Evolutionary conservation across 1,284 basidiomycete species (phyloP).

Genomic region (Athelia psychrophila): DNA sequence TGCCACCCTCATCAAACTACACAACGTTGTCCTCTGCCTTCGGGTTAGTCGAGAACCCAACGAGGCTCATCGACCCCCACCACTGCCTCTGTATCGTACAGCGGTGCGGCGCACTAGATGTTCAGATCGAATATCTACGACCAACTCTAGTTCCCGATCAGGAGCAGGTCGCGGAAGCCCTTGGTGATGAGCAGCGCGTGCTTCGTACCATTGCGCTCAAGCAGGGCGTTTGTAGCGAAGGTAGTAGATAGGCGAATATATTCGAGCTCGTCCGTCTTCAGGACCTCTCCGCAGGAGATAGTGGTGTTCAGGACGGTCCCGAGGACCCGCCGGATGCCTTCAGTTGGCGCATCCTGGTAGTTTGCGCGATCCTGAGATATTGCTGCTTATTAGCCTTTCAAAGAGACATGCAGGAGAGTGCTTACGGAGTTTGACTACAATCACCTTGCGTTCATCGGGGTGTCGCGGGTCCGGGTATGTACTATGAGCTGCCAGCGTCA

Average conservation of each 20-base stretch:
- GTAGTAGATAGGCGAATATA: slow-evolving; percentile 94
- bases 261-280: slow-evolving; percentile 86
- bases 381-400: slow-evolving; percentile 23
- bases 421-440: slow-evolving; percentile 81
- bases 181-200: slow-evolving; percentile 92
- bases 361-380: slow-evolving; percentile 86
- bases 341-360: slow-evolving; percentile 92
- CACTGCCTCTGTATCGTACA: slow-evolving; percentile 67
- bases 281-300: slow-evolving; percentile 63
- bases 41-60: slow-evolving; percentile 92
- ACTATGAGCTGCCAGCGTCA: too few species aligned
- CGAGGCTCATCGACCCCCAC: slow-evolving; percentile 91
- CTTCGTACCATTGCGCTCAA: slow-evolving; percentile 91
- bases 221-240: slow-evolving; percentile 93
- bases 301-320: slow-evolving; percentile 70
- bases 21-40: slow-evolving; percentile 72
- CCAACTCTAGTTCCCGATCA: slow-evolving; percentile 92
- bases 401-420: slow-evolving; percentile 8
- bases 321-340: slow-evolving; percentile 88
- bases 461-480: slow-evolving; percentile 73
- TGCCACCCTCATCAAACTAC: slow-evolving; percentile 70
- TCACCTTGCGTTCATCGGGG: slow-evolving; percentile 57
- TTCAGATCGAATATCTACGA: slow-evolving; percentile 89
- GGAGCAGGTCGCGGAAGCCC: slow-evolving; percentile 89
- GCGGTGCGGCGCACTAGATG: slow-evolving; percentile 73